Base-by-base conservation (phyloP, 2,329 filamentous ascomycete genomes). In the Bertia moriformis region DNA sequence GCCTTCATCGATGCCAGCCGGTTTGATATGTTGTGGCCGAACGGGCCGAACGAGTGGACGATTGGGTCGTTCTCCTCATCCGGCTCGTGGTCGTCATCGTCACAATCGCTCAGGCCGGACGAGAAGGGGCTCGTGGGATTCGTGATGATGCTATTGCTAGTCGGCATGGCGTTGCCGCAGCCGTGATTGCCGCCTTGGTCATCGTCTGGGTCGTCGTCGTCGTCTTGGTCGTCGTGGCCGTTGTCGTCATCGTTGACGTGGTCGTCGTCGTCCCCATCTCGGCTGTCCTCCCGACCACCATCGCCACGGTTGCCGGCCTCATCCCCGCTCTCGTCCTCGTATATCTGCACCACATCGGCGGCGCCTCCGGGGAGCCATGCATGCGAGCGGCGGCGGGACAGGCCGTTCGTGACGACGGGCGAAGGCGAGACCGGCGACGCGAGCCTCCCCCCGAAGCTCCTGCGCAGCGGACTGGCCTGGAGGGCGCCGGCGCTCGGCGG, bases 21-120 rank as follows among this genome's bases (percentile, higher is more conserved):
- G 44, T 74, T 74, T n/a, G 89, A 76, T 24, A 94, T 68, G 53
- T 94, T 85, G 40, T 83, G 83, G 33, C 86, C 87, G 51, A 84
- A 93, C 1, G 87, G 86, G 14, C 87, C 88, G 48, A 95, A 95
- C 0, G 88, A 94, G 57, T 89, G 84, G 14, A 95, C 67, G 40
- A 94, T 78, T 2, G 88, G 88, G 48, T 96, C 89, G 46, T 95
- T 95, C 59, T 96, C 88, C 62, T 95, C 88, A 49, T 89, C 82
- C 1, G 83, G 79, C 45, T 93, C 77, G 38, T 84, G 79, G 39
- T 81, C 73, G 15, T 87, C 77, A 14, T 81, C 77, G n/a, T n/a
- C n/a, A n/a, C n/a, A n/a, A 4, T 71, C 67, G 45, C 67, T 72
- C 18, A 71, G 58, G 39, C 76, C 73, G 51, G 71, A 77, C 4